Conservation (phyloP, 805 yeast species). For the Yamadazyma insecticola region DNA sequence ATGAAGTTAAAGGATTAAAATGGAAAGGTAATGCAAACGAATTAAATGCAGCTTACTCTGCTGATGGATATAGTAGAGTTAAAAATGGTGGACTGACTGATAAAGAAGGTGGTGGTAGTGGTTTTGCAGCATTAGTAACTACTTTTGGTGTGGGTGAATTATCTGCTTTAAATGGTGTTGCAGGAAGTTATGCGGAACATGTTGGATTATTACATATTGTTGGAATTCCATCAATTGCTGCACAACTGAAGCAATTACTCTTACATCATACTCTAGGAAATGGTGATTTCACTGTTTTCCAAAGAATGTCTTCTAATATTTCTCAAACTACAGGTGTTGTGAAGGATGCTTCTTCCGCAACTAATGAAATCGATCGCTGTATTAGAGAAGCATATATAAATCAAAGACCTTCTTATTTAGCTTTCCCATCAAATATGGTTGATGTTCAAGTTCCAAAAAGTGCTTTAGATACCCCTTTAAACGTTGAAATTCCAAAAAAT, state of each 20-base stretch:
- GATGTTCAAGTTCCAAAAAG: constrained; percentile 57
- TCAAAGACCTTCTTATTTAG: constrained; percentile 81
- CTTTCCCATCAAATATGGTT: constrained; percentile 76
- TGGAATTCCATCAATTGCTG: constrained; percentile 75
- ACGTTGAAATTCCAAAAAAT: constrained; percentile 36
- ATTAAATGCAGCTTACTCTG: constrained; percentile 83
- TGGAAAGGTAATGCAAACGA: constrained; percentile 94
- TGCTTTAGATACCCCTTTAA: constrained; percentile 59
- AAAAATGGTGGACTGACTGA: constrained; percentile 41
- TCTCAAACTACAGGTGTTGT: constrained; percentile 62
- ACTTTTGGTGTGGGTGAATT: constrained; percentile 92
- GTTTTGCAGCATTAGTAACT: constrained; percentile 64
- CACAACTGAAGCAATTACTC: constrained; percentile 47
- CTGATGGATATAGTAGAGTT: constrained; percentile 83
- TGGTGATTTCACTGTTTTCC: constrained; percentile 51
- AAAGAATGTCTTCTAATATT: constrained; percentile 71
- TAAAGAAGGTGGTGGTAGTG: constrained; percentile 7
- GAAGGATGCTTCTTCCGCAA: constrained; percentile 60
- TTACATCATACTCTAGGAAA: constrained; percentile 41
- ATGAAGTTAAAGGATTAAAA: constrained; percentile 69
- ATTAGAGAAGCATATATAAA: constrained; percentile 64
- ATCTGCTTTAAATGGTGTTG: constrained; percentile 79
- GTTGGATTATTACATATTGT: constrained; percentile 82
- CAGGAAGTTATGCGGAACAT: constrained; percentile 87
- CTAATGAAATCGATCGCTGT: constrained; percentile 67